A percentile compares a stretch with the other conserved stretches of the same genome.
Evolutionary conservation across 176 grass and related monocot genomes (phyloP).

Genomic region (Zoysia pacifica): DNA sequence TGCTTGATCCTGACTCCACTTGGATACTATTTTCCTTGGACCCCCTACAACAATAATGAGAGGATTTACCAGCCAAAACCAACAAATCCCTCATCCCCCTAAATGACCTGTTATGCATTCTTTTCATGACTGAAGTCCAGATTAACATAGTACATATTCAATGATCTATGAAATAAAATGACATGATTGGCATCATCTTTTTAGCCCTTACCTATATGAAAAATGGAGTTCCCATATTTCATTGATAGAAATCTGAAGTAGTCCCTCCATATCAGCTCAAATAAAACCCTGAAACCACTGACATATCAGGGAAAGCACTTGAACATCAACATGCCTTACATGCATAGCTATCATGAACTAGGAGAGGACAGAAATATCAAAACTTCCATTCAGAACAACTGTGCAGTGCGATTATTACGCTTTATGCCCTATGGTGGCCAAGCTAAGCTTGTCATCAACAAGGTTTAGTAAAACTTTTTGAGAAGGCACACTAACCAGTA

Average conservation of each 20-base stretch:
- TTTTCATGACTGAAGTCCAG: not conserved
- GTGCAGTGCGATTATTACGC: not conserved
- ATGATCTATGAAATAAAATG: not conserved
- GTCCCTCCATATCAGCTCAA: conserved; percentile 98
- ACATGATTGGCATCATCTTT: not conserved
- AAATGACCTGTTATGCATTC: not conserved
- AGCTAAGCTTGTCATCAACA: not conserved
- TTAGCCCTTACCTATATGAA: conserved; percentile 73
- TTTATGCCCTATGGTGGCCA: not conserved
- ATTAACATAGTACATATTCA: not conserved
- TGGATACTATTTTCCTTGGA: conserved; percentile 65
- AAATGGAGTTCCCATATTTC: conserved; percentile 92
- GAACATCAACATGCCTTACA: not conserved
- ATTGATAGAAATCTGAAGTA: conserved; percentile 93
- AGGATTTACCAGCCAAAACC: conserved; percentile 23
- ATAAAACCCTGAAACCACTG: conserved; percentile 74
- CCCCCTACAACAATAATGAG: conserved; percentile 55
- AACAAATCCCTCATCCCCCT: not conserved
- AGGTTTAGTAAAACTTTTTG: conserved; percentile 1
- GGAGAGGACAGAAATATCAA: conserved; percentile 5
- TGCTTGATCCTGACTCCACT: conserved; percentile 70
- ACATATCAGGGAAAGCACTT: not conserved
- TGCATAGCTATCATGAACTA: not conserved
- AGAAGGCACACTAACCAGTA: conserved; percentile 70
- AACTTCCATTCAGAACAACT: not conserved